A percentile compares a stretch with the other conserved stretches of the same genome.
Conservation (phyloP, 2,329 filamentous ascomycete species). For the Triangularia verruculosa region DNA sequence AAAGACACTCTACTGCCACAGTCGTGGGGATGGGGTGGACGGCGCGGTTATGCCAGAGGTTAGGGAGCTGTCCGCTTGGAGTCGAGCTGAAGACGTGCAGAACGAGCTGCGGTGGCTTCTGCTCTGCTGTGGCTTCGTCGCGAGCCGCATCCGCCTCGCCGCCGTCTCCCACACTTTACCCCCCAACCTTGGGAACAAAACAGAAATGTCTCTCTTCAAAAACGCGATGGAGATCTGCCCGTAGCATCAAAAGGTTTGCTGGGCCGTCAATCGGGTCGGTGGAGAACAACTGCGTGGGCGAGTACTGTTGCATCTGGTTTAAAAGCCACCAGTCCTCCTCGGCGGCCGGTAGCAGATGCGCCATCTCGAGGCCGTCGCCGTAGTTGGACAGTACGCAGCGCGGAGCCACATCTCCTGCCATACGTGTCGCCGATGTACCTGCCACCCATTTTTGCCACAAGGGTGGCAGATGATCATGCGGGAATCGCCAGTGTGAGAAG, state of each 20-base stretch:
- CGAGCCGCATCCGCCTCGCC: not conserved
- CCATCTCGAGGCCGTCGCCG: conserved; percentile 5
- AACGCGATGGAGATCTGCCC: conserved; percentile 7
- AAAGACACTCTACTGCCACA: conserved; percentile 4
- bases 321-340: conserved; percentile 3
- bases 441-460: conserved; percentile 4
- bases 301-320: conserved; percentile 4
- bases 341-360: conserved; percentile 1
- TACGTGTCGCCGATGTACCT: not conserved
- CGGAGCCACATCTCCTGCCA: not conserved
- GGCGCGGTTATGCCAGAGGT: conserved; percentile 8
- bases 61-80: conserved; percentile 3
- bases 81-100: conserved; percentile 6
- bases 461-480: not conserved
- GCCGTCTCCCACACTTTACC: not conserved
- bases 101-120: conserved; percentile 3
- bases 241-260: conserved; percentile 2
- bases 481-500: conserved; percentile 3
- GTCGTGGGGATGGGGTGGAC: not conserved
- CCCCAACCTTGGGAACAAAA: conserved; percentile 8
- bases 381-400: conserved; percentile 4
- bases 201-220: conserved; percentile 7
- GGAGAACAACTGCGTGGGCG: not conserved
- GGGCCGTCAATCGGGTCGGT: conserved; percentile 6
- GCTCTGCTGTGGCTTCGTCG: not conserved